Conservation (phyloP, 164 flowering plant genomes). For the Sextonia rubra region DNA sequence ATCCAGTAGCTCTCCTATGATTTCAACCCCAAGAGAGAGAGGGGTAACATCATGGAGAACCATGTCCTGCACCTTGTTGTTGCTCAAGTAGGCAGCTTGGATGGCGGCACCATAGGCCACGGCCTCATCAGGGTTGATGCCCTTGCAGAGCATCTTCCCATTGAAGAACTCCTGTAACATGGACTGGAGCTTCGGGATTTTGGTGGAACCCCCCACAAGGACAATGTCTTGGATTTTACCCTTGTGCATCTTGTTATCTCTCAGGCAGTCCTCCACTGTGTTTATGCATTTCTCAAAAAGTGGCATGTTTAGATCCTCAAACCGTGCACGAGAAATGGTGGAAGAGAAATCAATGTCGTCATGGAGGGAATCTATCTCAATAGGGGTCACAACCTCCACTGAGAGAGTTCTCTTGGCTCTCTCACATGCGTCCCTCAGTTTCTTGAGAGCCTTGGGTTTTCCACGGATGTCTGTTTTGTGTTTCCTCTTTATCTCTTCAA, state of each 20-base stretch:
- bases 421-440: constrained; percentile 47
- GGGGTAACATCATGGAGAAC: constrained; percentile 52
- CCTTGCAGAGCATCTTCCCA: constrained; percentile 56
- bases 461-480: constrained; percentile 45
- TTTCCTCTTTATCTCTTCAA: constrained; percentile 44
- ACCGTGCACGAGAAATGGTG: constrained; percentile 48
- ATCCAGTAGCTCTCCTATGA: constrained; percentile 47
- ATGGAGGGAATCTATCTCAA: constrained; percentile 46
- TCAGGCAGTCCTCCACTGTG: constrained; percentile 46
- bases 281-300: constrained; percentile 51
- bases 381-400: constrained; percentile 38
- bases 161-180: constrained; percentile 56
- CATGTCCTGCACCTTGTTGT: constrained; percentile 48
- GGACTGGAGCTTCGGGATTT: constrained; percentile 53
- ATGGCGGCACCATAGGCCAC: constrained; percentile 65
- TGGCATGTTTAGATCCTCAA: constrained; percentile 55
- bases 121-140: constrained; percentile 63
- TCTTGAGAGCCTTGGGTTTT: constrained; percentile 43
- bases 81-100: constrained; percentile 52
- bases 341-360: constrained; percentile 52
- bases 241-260: constrained; percentile 51
- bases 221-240: constrained; percentile 43
- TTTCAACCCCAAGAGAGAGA: constrained; percentile 44
- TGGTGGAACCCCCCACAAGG: constrained; percentile 58
- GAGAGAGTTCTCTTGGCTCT: constrained; percentile 56